phyloP scores from a whole-genome alignment of 768 basidiomycete genomes.

The Lactarius tabidus region DNA sequence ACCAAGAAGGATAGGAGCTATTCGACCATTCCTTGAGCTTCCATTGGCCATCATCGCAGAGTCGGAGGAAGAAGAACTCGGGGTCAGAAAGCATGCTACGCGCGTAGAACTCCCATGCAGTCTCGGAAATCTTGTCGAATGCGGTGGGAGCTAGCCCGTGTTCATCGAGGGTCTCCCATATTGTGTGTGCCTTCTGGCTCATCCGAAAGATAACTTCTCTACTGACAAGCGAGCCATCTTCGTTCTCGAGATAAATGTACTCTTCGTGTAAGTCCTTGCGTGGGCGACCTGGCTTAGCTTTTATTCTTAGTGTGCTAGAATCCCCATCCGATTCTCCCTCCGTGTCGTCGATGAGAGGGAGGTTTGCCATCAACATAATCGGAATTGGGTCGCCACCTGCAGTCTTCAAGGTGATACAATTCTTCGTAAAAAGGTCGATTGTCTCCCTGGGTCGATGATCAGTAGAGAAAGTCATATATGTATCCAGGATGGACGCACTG shows the following conservation, averaged over 20 bases:
- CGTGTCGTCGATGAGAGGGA: not conserved
- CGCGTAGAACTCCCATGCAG: not conserved
- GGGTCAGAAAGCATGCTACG: not conserved
- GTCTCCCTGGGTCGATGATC: not conserved
- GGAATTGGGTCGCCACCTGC: not conserved
- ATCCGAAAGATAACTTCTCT: not conserved
- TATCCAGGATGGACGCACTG: not conserved
- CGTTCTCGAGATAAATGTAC: not conserved
- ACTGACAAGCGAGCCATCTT: not conserved
- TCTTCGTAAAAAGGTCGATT: not conserved
- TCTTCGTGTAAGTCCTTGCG: not conserved
- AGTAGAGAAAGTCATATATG: not conserved
- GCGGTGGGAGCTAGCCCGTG: not conserved
- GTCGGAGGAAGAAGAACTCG: not conserved
- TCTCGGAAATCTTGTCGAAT: not conserved
- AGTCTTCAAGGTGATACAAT: not conserved
- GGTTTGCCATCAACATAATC: not conserved
- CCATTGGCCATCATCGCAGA: not conserved
- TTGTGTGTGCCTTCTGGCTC: not conserved
- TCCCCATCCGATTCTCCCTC: not conserved
- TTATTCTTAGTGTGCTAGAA: not conserved
- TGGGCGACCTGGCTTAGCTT: not conserved
- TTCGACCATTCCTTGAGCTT: not conserved
- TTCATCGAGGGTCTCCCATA: not conserved
- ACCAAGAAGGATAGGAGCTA: not conserved